Conservation (phyloP, 805 yeast species). For the Sugiyamaella marilandica region DNA sequence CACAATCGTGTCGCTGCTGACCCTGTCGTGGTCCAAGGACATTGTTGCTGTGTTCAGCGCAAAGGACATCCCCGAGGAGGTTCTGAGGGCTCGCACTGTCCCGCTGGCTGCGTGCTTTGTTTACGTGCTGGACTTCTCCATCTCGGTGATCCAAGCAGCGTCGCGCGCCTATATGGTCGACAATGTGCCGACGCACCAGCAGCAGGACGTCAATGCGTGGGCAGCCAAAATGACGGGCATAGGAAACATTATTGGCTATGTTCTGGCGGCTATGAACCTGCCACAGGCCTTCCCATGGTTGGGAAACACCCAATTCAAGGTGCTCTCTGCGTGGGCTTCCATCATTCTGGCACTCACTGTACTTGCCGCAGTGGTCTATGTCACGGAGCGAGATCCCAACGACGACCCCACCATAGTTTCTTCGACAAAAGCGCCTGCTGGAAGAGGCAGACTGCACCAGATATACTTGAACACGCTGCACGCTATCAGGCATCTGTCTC, state of each 20-base stretch:
- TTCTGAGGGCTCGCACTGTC: constrained; percentile 34
- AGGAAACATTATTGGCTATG: constrained; percentile 55
- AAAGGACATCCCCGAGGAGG: constrained; percentile 17
- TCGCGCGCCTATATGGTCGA: constrained; percentile 59
- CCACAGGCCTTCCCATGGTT: constrained; percentile 36
- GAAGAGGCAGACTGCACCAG: constrained; percentile 3
- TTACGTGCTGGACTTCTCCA: constrained; percentile 52
- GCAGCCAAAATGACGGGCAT: constrained; percentile 60
- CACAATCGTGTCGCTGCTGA: constrained; percentile 42
- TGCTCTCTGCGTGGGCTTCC: constrained; percentile 42
- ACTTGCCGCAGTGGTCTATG: constrained; percentile 36
- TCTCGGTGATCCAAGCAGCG: constrained; percentile 56
- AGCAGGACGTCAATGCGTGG: constrained; percentile 59
- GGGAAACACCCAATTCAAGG: constrained; percentile 50
- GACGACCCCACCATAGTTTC: constrained; percentile 17
- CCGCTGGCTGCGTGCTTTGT: constrained; percentile 52
- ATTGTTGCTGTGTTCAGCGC: constrained; percentile 35
- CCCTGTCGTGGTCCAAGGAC: constrained; percentile 43
- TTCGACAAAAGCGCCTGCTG: neutral
- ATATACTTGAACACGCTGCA: constrained; percentile 15
- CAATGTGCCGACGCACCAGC: constrained; percentile 53
- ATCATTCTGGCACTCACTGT: constrained; percentile 40
- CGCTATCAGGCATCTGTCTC: constrained; percentile 38
- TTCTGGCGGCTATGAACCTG: constrained; percentile 47
- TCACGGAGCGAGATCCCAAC: constrained; percentile 48